Conservation (phyloP, 345 rosid genomes). For the Sisymbrium irio region DNA sequence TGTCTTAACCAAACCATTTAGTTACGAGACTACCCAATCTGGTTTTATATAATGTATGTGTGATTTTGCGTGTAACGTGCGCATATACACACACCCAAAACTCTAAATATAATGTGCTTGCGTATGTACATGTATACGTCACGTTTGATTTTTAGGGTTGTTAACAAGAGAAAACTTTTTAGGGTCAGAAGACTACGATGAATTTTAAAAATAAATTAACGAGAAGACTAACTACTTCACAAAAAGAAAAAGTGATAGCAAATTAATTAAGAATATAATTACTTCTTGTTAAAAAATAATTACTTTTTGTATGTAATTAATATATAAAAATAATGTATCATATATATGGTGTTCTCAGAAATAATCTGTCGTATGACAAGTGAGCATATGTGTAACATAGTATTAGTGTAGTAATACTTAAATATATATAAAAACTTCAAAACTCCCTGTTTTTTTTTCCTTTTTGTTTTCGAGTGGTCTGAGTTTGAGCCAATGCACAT, state of each 20-base stretch:
- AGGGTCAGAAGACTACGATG: too few species aligned
- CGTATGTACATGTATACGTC: neutral
- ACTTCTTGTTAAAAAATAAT: neutral
- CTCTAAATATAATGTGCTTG: neutral
- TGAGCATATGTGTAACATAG: too few species aligned
- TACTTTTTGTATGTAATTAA: too few species aligned
- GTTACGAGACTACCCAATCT: slow-evolving; percentile 27
- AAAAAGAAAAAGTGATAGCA: neutral
- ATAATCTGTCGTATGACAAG: too few species aligned
- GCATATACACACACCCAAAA: slow-evolving; percentile 9
- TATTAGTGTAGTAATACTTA: too few species aligned
- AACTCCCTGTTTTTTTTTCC: too few species aligned
- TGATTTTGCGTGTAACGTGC: slow-evolving; percentile 10
- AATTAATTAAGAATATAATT: neutral
- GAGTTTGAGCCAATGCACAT: too few species aligned
- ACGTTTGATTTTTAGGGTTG: neutral
- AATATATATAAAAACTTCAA: too few species aligned
- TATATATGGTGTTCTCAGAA: neutral
- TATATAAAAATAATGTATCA: neutral
- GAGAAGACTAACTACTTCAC: neutral
- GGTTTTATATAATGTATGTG: neutral
- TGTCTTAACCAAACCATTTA: slow-evolving; percentile 1
- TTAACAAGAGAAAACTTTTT: neutral
- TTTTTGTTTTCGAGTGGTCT: too few species aligned
- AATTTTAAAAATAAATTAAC: too few species aligned